Percentiles rank a stretch among this genome's conserved stretches.
Evolutionary conservation across 2,329 filamentous ascomycete species (phyloP).

Genomic region (Neodidymelliopsis sp.): DNA sequence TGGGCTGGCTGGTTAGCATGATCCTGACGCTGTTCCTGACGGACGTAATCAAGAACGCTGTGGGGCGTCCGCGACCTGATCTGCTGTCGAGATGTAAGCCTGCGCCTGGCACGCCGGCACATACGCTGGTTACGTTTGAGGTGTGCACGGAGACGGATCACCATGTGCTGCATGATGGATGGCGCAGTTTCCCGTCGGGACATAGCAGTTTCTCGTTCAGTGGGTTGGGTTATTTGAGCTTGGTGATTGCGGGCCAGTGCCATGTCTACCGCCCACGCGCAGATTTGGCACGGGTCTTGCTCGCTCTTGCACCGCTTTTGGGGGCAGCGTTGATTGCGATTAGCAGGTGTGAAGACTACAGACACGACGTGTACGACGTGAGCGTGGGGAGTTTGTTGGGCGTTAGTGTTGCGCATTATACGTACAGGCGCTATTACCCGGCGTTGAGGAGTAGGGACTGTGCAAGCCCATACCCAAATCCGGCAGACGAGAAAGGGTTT

Average conservation of each 20-base stretch:
- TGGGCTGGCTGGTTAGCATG: constrained; percentile 78
- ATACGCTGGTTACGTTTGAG: constrained; percentile 66
- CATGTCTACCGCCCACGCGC: constrained; percentile 66
- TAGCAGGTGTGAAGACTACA: constrained; percentile 68
- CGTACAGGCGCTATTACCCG: constrained; percentile 68
- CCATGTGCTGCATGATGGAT: constrained; percentile 79
- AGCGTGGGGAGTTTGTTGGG: constrained; percentile 64
- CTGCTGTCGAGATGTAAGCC: constrained; percentile 88
- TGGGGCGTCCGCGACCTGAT: constrained; percentile 84
- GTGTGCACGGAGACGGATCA: constrained; percentile 76
- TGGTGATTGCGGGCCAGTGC: constrained; percentile 73
- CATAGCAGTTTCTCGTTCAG: constrained; percentile 82
- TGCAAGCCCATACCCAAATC: constrained; percentile 58
- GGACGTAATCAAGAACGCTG: constrained; percentile 85
- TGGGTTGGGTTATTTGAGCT: constrained; percentile 75
- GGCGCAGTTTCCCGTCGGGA: constrained; percentile 82
- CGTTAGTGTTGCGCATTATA: constrained; percentile 62
- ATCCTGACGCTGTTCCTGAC: constrained; percentile 83
- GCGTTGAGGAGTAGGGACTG: constrained; percentile 59
- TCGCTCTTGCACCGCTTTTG: constrained; percentile 63
- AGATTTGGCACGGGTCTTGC: constrained; percentile 62
- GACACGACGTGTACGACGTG: constrained; percentile 71
- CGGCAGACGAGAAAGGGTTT: constrained; percentile 41
- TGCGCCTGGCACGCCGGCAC: constrained; percentile 60
- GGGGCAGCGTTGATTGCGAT: constrained; percentile 67